Base-by-base conservation (phyloP, 495 filamentous ascomycete genomes). In the Lophiotrema nucula region DNA sequence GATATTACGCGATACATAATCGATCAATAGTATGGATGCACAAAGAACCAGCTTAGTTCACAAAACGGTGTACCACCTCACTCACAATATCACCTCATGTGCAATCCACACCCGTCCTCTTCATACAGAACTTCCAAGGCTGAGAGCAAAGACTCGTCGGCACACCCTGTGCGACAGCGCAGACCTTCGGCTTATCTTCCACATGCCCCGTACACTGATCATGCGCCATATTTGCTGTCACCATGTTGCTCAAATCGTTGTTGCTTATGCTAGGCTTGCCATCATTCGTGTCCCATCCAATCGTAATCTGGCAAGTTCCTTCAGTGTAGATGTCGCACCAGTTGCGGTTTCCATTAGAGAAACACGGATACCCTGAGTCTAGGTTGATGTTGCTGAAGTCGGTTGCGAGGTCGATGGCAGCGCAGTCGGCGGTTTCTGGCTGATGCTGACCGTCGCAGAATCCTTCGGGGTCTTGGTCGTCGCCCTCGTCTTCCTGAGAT, bases 211-310 rank as follows among this genome's bases (percentile, higher is more conserved):
- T 8, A 35, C 31, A 35, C 31, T 35, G 31, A 15, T 15, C 31
- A 35, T 15, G 8, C 8, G 8, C 31, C 31, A 35, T 8, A 15
- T 35, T 35, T 35, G 8, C 31, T 8, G 8, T 35, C 31, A 15
- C 31, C 8, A 35, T 35, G 15, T 8, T 35, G 8, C 15, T 35
- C 31, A 35, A 15, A 15, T 35, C 31, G 31, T 15, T 15, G 31
- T 35, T 8, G 31, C 31, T 35, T 8, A 35, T 8, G 31, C 31
- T 35, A 8, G 31, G 31, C 31, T 35, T 35, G 8, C 31, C 31
- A 35, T 35, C 31, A 35, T 35, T 35, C 6, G 41, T 45, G 41
- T 49, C 46, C 46, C 46, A 49, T 31, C 46, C 46, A 22, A 49
- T 49, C 21, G 21, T 49, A 12, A 26, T 12, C 46, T 49, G 46